Evolutionary conservation across 805 yeast species (phyloP).

Genomic region (Starmerella etchellsii): DNA sequence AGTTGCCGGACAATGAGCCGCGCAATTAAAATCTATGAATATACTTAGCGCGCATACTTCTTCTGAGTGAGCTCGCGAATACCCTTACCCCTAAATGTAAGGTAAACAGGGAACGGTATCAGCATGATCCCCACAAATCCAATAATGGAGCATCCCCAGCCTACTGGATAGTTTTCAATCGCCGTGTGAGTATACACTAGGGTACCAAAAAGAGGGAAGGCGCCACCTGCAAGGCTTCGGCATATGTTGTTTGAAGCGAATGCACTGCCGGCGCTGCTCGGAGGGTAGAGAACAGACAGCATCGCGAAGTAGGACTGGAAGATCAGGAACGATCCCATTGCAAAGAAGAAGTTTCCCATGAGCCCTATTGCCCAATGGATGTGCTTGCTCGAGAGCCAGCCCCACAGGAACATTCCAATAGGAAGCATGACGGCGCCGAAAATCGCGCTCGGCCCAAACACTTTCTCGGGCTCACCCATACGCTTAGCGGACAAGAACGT

Average conservation of each 20-base stretch:
- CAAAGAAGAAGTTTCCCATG: conserved; percentile 33
- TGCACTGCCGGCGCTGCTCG: conserved; percentile 41
- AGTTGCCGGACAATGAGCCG: no score
- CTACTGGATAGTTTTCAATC: conserved; percentile 39
- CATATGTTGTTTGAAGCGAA: conserved; percentile 44
- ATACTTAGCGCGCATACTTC: conserved; percentile 11
- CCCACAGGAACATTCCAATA: conserved; percentile 42
- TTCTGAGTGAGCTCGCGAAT: conserved; percentile 10
- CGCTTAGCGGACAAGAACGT: neutral
- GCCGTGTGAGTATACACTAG: conserved; percentile 38
- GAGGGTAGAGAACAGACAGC: conserved; percentile 37
- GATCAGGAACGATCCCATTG: conserved; percentile 32
- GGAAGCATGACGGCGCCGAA: conserved; percentile 35
- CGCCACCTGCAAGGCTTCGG: conserved; percentile 41
- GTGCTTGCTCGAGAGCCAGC: conserved; percentile 39
- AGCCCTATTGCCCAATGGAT: conserved; percentile 42
- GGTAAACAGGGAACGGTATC: conserved; percentile 36
- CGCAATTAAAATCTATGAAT: no score
- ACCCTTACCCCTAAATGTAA: conserved; percentile 7
- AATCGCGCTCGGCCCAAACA: conserved; percentile 26
- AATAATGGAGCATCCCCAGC: conserved; percentile 42
- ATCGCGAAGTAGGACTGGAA: conserved; percentile 44
- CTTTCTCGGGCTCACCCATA: conserved; percentile 9
- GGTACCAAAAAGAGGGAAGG: conserved; percentile 49
- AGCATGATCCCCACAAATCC: conserved; percentile 34